Base-by-base conservation (phyloP, 1,284 basidiomycete genomes). In the Boletellus sp. region DNA sequence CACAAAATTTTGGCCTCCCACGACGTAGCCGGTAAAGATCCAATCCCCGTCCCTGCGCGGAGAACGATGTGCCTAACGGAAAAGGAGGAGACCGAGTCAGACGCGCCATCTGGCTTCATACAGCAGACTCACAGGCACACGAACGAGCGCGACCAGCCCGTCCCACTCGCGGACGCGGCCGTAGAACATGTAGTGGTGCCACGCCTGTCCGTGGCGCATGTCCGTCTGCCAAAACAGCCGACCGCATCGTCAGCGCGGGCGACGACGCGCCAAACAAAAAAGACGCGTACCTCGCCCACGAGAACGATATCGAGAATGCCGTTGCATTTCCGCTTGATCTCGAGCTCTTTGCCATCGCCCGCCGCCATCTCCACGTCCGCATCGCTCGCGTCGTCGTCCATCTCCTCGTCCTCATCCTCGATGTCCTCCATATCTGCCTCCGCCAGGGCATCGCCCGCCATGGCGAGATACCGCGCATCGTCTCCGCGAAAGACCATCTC, bases 21-120 rank as follows among this genome's bases (percentile, higher is more conserved):
- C 72, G 36, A 88, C 51, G 58, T 87, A 87, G 3, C 85, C 85
- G 27, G 80, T 83, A 55, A 88, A 81, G 41, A 87, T 73, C 59
- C 74, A 72, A 9, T 70, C 59, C 36, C 76, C 77, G 10, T 63
- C 53, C 4, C n/a, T n/a, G n/a, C n/a, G n/a, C n/a, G n/a, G n/a
- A n/a, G n/a, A n/a, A n/a, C n/a, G n/a, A n/a, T n/a, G 47, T 2
- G 39, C n/a, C 57, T 61, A 39, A 11, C 11, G 14, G 9, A 17
- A 38, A 38, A 19, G 30, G 13, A 49, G 10, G 16, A 14, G 34
- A 14, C 22, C 6, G 21, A 4, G 39, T 53, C 39, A 48, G 47
- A 52, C 13, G 30, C 19, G 34, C 5, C 36, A 2, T 41, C 34
- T n/a, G 38, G 6, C 10, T n/a, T 20, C 40, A 35, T 37, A 36